Base-by-base conservation (phyloP, 306 rosid species). In the Alnus rubra region DNA sequence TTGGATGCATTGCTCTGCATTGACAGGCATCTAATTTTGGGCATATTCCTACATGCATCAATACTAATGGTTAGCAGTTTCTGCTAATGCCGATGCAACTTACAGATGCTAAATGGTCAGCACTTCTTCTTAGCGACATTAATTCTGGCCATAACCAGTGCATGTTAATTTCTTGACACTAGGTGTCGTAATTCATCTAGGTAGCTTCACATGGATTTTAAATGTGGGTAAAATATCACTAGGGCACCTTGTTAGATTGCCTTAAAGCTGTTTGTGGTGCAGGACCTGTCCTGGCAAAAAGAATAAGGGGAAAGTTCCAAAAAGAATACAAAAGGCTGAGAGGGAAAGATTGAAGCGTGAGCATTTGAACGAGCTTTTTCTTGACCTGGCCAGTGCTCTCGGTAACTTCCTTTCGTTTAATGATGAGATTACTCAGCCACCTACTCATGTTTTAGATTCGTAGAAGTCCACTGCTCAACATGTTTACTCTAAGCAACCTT, bases 331-430 rank as follows among this genome's bases (percentile, higher is more conserved):
- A 86, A 95, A 95, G 90, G 87, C 99, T 23, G 98, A 90, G 89
- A 90, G 94, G 89, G 99, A 95, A 92, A 95, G 87, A 84, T 74
- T 83, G 91, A 95, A 95, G 92, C 94, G 99, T 4, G 99, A 91
- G 70, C 94, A 86, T 69, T 87, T 93, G 82, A 95, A 95, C 14
- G 94, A 93, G 47, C 93, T 91, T 72, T 93, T 95, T 85, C 80
- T 93, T n/a, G 93, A 90, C 80, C 94, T 95, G 48, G 91, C 98
- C 69, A 79, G 77, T 76, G 87, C 85, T 58, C 89, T 95, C 65
- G 99, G 99, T 95, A 88, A 87, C 54, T 62, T 68, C 65, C 78
- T 16, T 16, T 77, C 77, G 23, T 33, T 6, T 62, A 23, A 42
- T 48, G 13, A 31, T 51, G 31, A 51, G 42, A 31, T 44, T 74